These are phyloP conservation scores for Tephrocybe sp. DNA, from an alignment of 768 basidiomycete genomes.

Conservation along the genomic window DNA sequence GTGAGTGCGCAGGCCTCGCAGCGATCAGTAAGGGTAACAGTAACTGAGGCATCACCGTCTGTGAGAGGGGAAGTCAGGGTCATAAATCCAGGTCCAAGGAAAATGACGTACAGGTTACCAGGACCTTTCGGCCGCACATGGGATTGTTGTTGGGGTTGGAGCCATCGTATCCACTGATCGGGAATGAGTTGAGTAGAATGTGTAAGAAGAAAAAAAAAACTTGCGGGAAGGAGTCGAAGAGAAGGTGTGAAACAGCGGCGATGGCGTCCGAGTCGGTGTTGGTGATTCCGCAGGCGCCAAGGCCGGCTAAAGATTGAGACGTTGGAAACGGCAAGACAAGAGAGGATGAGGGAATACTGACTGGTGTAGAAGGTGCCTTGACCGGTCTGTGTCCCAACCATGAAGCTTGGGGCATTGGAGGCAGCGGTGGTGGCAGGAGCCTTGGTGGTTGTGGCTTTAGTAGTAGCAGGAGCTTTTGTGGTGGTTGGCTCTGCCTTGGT, in stretches of 20 bases:
- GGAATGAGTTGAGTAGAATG: neutral
- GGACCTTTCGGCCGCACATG: conserved; percentile 55
- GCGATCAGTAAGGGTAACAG: conserved; percentile 58
- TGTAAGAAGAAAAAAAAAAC: conserved; percentile 22
- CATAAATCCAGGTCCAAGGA: neutral
- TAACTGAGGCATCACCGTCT: conserved; percentile 54
- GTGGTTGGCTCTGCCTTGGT: conserved; percentile 16
- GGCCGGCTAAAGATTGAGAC: conserved; percentile 50
- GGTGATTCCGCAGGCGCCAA: conserved; percentile 63
- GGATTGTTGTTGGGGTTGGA: conserved; percentile 77
- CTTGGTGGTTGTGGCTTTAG: conserved; percentile 4
- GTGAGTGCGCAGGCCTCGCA: conserved; percentile 53
- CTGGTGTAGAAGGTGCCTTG: conserved; percentile 57
- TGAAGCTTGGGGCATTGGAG: conserved; percentile 35
- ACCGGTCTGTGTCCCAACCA: conserved; percentile 51
- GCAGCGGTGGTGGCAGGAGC: conserved; percentile 9
- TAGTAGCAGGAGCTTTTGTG: conserved; percentile 5
- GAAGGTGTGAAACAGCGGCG: conserved; percentile 52
- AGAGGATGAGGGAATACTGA: conserved; percentile 21
- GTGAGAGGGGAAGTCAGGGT: conserved; percentile 1
- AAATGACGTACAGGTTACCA: conserved; percentile 46
- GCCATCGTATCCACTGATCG: conserved; percentile 50
- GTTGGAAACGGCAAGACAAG: conserved; percentile 1
- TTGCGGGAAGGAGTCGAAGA: conserved; percentile 65
- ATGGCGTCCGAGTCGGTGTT: conserved; percentile 54